phyloP scores from a whole-genome alignment of 2,329 filamentous ascomycete species.

The Fusarium camptoceras region DNA sequence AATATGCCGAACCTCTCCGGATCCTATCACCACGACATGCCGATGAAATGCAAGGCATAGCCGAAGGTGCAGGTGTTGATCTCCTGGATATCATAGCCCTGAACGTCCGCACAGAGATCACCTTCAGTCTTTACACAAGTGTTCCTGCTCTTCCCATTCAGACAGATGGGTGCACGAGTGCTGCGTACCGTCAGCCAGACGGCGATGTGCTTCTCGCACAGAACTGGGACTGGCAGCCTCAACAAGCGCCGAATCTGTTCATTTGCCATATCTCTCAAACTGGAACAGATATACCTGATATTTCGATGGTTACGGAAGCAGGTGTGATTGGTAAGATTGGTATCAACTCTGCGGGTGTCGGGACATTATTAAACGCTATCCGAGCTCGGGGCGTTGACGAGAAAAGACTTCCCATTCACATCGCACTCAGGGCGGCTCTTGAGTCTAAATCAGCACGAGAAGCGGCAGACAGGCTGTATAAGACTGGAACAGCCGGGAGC shows the following conservation, averaged over 20 bases:
- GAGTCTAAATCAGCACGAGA: slow-evolving; percentile 55
- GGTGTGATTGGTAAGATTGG: slow-evolving; percentile 75
- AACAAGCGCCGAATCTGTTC: slow-evolving; percentile 64
- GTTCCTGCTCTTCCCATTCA: slow-evolving; percentile 24
- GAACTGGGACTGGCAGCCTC: slow-evolving; percentile 70
- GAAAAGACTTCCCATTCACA: slow-evolving; percentile 67
- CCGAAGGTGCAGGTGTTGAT: slow-evolving; percentile 59
- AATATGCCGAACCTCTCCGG: slow-evolving; percentile 24
- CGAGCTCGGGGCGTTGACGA: slow-evolving; percentile 65
- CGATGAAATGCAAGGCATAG: slow-evolving; percentile 63
- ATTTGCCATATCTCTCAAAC: slow-evolving; percentile 58
- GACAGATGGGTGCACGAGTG: slow-evolving; percentile 67
- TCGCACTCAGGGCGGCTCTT: slow-evolving; percentile 67
- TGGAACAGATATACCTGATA: slow-evolving; percentile 54
- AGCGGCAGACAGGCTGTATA: slow-evolving; percentile 12
- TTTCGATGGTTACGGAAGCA: slow-evolving; percentile 68
- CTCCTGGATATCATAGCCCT: slow-evolving; percentile 67
- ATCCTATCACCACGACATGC: slow-evolving; percentile 14
- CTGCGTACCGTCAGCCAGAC: slow-evolving; percentile 57
- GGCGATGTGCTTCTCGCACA: slow-evolving; percentile 58
- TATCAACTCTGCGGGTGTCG: slow-evolving; percentile 69
- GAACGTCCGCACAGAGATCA: slow-evolving; percentile 55
- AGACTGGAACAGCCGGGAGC: slow-evolving; percentile 34
- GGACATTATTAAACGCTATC: slow-evolving; percentile 72
- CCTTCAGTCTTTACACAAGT: slow-evolving; percentile 62